These are phyloP conservation scores for Penicillium lagena DNA, from an alignment of 495 filamentous ascomycete genomes.

Conservation along the genomic window DNA sequence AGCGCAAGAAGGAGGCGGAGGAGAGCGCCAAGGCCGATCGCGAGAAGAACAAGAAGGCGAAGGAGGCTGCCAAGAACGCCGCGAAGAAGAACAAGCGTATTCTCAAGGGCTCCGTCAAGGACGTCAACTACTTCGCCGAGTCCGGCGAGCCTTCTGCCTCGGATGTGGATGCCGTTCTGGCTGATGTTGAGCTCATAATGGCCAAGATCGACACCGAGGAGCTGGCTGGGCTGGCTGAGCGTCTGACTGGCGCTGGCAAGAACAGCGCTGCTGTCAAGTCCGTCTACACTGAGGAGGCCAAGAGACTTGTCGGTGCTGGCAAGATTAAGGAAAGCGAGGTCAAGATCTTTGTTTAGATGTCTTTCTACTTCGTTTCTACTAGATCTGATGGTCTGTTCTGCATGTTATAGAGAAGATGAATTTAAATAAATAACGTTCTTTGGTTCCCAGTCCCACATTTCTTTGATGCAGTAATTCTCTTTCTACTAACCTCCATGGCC, in stretches of 20 bases:
- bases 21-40: slow-evolving; percentile 75
- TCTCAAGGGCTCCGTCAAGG: slow-evolving; percentile 84
- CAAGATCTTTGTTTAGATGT: slow-evolving; percentile 43
- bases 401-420: too few species aligned
- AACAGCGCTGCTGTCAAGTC: slow-evolving; percentile 56
- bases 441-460: too few species aligned
- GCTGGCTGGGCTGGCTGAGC: slow-evolving; percentile 69
- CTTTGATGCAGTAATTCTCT: too few species aligned
- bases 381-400: too few species aligned
- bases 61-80: slow-evolving; percentile 95
- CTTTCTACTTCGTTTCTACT: too few species aligned
- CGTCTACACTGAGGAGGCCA: slow-evolving; percentile 62
- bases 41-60: slow-evolving; percentile 88
- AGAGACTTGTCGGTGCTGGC: slow-evolving; percentile 65
- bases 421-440: too few species aligned
- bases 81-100: slow-evolving; percentile 99
- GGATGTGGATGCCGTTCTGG: slow-evolving; percentile 74
- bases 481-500: too few species aligned
- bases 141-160: slow-evolving; percentile 60
- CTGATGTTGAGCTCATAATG: slow-evolving; percentile 84
- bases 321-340: slow-evolving; percentile 78
- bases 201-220: slow-evolving; percentile 85
- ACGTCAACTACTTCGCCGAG: slow-evolving; percentile 78
- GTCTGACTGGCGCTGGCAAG: slow-evolving; percentile 56
- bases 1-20: slow-evolving; percentile 73